Evolutionary conservation across 371 early-diverging fungal genomes (phyloP).

Genomic region (Mortierella sp.): DNA sequence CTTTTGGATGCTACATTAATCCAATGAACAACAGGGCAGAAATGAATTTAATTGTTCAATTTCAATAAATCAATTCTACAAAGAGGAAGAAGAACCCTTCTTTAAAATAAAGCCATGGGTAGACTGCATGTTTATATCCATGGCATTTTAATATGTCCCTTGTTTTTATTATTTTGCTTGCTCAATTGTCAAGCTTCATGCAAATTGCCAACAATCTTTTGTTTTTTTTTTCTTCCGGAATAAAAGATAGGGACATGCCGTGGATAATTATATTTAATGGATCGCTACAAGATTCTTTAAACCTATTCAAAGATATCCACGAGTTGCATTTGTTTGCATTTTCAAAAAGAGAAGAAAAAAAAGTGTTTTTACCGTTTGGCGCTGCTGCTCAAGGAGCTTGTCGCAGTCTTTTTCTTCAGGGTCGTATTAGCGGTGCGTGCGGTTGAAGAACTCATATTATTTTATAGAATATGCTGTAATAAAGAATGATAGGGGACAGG

Average conservation of each 20-base stretch:
- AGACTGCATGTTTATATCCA: no score
- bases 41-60: not conserved
- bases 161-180: no score
- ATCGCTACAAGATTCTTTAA: slow-evolving; percentile 1
- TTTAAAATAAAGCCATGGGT: no score
- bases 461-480: not conserved
- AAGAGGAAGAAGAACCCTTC: not conserved
- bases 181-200: no score
- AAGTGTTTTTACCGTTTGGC: slow-evolving; percentile 17
- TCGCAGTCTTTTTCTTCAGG: slow-evolving; percentile 33
- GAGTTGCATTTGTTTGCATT: not conserved
- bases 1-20: slow-evolving; percentile 83
- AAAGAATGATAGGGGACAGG: not conserved
- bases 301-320: not conserved
- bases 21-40: slow-evolving; percentile 9
- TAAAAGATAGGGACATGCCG: not conserved
- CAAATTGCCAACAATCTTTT: no score
- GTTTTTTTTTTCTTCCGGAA: not conserved
- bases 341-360: not conserved
- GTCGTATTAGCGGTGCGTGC: slow-evolving; percentile 14
- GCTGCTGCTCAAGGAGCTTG: slow-evolving; percentile 21
- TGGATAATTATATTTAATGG: slow-evolving; percentile 4
- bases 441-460: slow-evolving; percentile 20
- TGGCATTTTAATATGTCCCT: no score
- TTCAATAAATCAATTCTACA: not conserved